These are phyloP conservation scores for Circinella umbellata DNA, from an alignment of 371 early-diverging fungal species.

Conservation along the genomic window DNA sequence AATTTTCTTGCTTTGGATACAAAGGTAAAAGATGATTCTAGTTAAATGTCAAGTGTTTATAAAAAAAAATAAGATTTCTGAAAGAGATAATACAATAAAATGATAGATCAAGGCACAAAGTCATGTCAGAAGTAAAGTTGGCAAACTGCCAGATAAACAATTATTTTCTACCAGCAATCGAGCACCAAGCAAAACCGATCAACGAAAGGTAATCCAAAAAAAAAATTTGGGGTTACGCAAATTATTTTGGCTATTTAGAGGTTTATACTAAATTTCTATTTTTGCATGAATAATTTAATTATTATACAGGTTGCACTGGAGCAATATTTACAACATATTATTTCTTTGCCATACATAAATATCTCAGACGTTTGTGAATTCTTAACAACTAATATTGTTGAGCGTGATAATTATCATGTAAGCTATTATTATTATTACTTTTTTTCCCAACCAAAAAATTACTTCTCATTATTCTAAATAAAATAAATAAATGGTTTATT, in stretches of 20 bases:
- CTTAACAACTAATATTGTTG: slow-evolving; percentile 70
- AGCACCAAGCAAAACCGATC: slow-evolving; percentile 79
- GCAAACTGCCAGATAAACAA: slow-evolving; percentile 83
- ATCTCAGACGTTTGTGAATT: slow-evolving; percentile 75
- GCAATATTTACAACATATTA: slow-evolving; percentile 73
- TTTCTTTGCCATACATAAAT: slow-evolving; percentile 64
- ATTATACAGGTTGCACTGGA: slow-evolving; percentile 66
- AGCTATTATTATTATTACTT: background rate
- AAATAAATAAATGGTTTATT: background rate
- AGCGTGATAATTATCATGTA: slow-evolving; percentile 34
- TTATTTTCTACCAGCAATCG: slow-evolving; percentile 67
- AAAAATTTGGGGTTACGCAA: background rate
- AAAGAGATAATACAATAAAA: background rate
- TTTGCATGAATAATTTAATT: slow-evolving; percentile 8
- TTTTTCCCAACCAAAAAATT: background rate
- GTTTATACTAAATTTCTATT: background rate
- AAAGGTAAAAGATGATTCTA: slow-evolving; percentile 53
- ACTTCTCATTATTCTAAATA: too few species aligned
- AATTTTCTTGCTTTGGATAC: slow-evolving; percentile 81
- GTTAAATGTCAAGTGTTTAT: too few species aligned
- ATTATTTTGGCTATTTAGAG: background rate
- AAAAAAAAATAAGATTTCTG: too few species aligned
- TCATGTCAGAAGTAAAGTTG: slow-evolving; percentile 56
- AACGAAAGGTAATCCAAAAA: slow-evolving; percentile 56
- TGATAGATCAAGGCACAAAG: slow-evolving; percentile 60